Evolutionary conservation across 1,284 basidiomycete species (phyloP).

Genomic region (Cutaneotrichosporon spelunceum): DNA sequence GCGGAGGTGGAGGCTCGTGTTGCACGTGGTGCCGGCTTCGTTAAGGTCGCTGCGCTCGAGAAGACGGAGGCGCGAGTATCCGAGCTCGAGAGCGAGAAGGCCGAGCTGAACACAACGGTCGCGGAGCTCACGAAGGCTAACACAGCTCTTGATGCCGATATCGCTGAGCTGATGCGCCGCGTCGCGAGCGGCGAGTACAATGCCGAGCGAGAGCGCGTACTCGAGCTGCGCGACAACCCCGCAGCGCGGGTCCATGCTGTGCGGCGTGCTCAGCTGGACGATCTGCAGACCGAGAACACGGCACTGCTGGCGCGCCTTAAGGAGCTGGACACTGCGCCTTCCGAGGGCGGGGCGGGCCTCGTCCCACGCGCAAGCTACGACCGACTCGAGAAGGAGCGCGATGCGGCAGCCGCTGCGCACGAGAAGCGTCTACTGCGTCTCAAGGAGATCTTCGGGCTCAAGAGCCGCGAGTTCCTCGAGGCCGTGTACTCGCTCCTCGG

Average conservation of each 20-base stretch:
- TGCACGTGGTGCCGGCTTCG: slow-evolving; percentile 38
- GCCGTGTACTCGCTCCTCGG: slow-evolving; percentile 58
- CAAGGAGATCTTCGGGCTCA: slow-evolving; percentile 55
- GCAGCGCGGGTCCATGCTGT: slow-evolving; percentile 54
- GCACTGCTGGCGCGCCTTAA: slow-evolving; percentile 51
- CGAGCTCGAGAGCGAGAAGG: slow-evolving; percentile 24
- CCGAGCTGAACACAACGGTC: slow-evolving; percentile 28
- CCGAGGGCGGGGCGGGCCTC: slow-evolving; percentile 26
- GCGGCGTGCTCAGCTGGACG: slow-evolving; percentile 53
- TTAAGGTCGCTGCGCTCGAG: slow-evolving; percentile 33
- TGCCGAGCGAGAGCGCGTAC: slow-evolving; percentile 50
- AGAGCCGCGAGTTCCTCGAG: slow-evolving; percentile 57
- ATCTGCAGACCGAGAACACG: slow-evolving; percentile 54
- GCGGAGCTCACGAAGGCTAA: slow-evolving; percentile 50
- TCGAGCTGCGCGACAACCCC: slow-evolving; percentile 55
- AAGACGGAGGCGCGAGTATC: slow-evolving; percentile 23
- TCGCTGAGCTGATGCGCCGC: slow-evolving; percentile 53
- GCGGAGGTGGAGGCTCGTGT: slow-evolving; percentile 37
- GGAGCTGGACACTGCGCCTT: slow-evolving; percentile 13
- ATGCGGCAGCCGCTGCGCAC: slow-evolving; percentile 52
- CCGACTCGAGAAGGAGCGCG: slow-evolving; percentile 50
- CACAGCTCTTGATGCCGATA: slow-evolving; percentile 52
- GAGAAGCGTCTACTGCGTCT: slow-evolving; percentile 55
- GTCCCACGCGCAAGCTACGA: slow-evolving; percentile 55
- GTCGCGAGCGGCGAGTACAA: slow-evolving; percentile 57